Conservation (phyloP, 2,329 filamentous ascomycete species). For the Trichoderma koningiopsis region DNA sequence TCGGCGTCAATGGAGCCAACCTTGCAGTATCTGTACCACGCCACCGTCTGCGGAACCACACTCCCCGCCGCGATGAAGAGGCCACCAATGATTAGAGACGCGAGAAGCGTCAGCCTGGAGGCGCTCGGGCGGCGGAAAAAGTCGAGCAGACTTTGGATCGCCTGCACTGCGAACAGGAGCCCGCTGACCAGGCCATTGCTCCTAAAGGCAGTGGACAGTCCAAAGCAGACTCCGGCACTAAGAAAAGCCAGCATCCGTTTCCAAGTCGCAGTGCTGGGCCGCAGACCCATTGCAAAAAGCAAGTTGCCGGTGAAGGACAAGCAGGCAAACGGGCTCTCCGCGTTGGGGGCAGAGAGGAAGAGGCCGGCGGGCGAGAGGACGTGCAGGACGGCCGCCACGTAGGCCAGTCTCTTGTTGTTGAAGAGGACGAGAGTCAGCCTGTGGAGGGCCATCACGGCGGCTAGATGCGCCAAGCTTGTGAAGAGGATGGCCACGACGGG, state of each 20-base stretch:
- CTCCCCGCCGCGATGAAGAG: constrained; percentile 67
- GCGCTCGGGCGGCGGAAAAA: constrained; percentile 35
- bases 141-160: constrained; percentile 42
- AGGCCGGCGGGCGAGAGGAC: constrained; percentile 84
- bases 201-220: constrained; percentile 71
- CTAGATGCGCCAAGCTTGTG: constrained; percentile 73
- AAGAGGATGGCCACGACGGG: constrained; percentile 63
- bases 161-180: constrained; percentile 69
- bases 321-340: constrained; percentile 77
- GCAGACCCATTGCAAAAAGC: constrained; percentile 60
- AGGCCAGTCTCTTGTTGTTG: constrained; percentile 56
- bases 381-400: constrained; percentile 73
- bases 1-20: constrained; percentile 32
- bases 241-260: constrained; percentile 56
- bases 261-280: constrained; percentile 32
- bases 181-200: constrained; percentile 88
- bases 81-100: constrained; percentile 66
- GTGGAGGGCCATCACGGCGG: constrained; percentile 74
- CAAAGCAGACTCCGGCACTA: constrained; percentile 68
- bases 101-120: constrained; percentile 53
- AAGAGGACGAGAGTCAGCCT: constrained; percentile 63
- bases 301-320: constrained; percentile 75
- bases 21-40: constrained; percentile 72
- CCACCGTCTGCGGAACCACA: constrained; percentile 70
- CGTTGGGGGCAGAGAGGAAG: constrained; percentile 85